A percentile compares a stretch with the other conserved stretches of the same genome.
phyloP scores from a whole-genome alignment of 2,329 filamentous ascomycete species.

The Passalora sequoiae region DNA sequence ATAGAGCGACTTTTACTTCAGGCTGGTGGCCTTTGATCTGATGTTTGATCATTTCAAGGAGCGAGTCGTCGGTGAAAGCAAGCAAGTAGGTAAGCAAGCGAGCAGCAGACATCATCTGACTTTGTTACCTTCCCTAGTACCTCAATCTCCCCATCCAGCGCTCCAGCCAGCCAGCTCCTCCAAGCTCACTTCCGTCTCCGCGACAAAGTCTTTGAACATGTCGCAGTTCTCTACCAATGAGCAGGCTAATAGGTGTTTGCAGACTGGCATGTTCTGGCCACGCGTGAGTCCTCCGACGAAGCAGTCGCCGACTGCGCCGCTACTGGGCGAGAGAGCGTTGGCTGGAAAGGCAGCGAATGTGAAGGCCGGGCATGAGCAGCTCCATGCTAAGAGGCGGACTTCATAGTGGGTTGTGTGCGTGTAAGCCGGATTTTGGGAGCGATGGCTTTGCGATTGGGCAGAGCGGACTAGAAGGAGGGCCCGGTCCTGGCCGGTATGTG shows the following conservation, averaged over 20 bases:
- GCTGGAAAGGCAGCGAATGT: constrained; percentile 62
- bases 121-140: neutral
- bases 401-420: constrained; percentile 59
- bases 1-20: no score
- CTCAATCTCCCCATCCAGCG: constrained; percentile 41
- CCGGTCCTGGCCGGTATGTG: neutral
- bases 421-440: constrained; percentile 25
- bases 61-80: no score
- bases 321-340: neutral
- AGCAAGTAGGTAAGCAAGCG: no score
- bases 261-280: constrained; percentile 51
- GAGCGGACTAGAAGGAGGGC: constrained; percentile 60
- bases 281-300: constrained; percentile 48
- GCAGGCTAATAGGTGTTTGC: constrained; percentile 87
- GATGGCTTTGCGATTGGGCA: constrained; percentile 41
- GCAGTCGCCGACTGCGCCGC: constrained; percentile 7
- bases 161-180: constrained; percentile 71
- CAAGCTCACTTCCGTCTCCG: constrained; percentile 50
- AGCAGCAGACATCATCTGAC: no score
- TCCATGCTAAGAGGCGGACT: constrained; percentile 72
- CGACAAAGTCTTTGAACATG: constrained; percentile 54
- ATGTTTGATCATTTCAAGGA: no score
- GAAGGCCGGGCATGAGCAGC: constrained; percentile 84
- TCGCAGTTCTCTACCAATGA: constrained; percentile 64
- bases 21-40: no score